Evolutionary conservation across 2,329 filamentous ascomycete species (phyloP), one percentile per base, ranked within the genome.

Genomic region (Monilinia aucupariae): DNA sequence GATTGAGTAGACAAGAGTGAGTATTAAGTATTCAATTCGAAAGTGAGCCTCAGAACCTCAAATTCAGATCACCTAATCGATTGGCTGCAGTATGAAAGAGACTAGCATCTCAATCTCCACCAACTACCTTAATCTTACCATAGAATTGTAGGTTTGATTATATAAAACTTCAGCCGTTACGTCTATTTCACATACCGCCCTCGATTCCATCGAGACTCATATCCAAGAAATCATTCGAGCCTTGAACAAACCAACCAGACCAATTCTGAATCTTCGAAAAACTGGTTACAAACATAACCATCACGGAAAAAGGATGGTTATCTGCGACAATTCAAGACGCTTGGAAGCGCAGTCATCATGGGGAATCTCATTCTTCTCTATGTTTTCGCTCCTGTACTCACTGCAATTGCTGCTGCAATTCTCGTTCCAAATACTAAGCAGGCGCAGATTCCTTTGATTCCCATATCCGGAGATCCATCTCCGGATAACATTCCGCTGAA

Each of bases 401-500:
- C 13, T 0, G 20, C 12, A 12, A 10, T 17, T 3, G 27, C 13
- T 12, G 13, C 27, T 12, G 7, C 13, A 12, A 17, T 25, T 4
- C 13, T 27, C 6, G 8, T 56, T 4, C 13, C 12, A n/a, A 20
- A 12, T 4, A 25, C 4, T 13, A 25, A 15, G 17, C 2, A 10
- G 41, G 13, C 3, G n/a, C 5, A 34, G 0, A 0, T 34, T 10
- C 0, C 20, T 25, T 17, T 22, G n/a, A 12, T 15, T 15, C 2
- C 1, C 17, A 20, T 15, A 25, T 12, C 20, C 7, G 7, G 8
- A 12, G 3, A 6, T 20, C 22, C 6, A 22, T 4, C 3, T 12
- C 20, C 4, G n/a, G 4, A 9, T 2, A 2, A 22, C 0, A 12
- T 1, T 47, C 3, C 7, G 20, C 7, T 15, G 1, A 4, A 25